Evolutionary conservation across 2,329 filamentous ascomycete species (phyloP).

Genomic region (Diaporthe citriasiana): DNA sequence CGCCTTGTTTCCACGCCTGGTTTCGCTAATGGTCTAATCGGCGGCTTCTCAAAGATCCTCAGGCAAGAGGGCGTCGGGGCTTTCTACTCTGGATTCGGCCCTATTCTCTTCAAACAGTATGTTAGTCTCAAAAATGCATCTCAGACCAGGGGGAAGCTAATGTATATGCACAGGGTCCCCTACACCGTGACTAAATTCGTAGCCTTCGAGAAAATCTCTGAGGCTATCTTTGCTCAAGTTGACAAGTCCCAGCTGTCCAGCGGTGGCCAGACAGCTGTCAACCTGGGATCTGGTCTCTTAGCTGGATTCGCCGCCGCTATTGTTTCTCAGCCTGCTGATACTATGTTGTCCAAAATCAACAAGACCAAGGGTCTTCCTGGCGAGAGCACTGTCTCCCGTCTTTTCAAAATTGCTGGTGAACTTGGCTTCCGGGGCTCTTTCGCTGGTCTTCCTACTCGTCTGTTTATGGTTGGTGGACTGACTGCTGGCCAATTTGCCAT

Average conservation of each 20-base stretch:
- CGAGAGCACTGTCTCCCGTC: constrained; percentile 75
- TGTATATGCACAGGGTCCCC: constrained; percentile 42
- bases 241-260: constrained; percentile 47
- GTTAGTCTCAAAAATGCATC: constrained; percentile 48
- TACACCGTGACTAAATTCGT: constrained; percentile 47
- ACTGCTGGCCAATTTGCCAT: constrained; percentile 80
- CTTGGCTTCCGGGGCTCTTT: constrained; percentile 76
- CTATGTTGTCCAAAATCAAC: constrained; percentile 85
- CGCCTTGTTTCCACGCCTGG: constrained; percentile 90
- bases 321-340: constrained; percentile 81
- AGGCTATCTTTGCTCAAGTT: constrained; percentile 44
- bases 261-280: constrained; percentile 68
- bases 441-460: constrained; percentile 77
- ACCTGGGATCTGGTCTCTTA: constrained; percentile 78
- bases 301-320: constrained; percentile 81
- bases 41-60: constrained; percentile 86
- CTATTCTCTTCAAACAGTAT: constrained; percentile 85
- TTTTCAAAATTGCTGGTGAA: constrained; percentile 80
- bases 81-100: constrained; percentile 93
- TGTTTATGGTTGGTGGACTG: constrained; percentile 77
- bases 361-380: constrained; percentile 79
- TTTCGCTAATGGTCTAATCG: constrained; percentile 84
- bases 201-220: constrained; percentile 46
- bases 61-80: constrained; percentile 86
- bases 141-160: not conserved